Evolutionary conservation across 2,329 filamentous ascomycete genomes (phyloP), one percentile per base, ranked within the genome.

Genomic region (Colletotrichum destructivum): DNA sequence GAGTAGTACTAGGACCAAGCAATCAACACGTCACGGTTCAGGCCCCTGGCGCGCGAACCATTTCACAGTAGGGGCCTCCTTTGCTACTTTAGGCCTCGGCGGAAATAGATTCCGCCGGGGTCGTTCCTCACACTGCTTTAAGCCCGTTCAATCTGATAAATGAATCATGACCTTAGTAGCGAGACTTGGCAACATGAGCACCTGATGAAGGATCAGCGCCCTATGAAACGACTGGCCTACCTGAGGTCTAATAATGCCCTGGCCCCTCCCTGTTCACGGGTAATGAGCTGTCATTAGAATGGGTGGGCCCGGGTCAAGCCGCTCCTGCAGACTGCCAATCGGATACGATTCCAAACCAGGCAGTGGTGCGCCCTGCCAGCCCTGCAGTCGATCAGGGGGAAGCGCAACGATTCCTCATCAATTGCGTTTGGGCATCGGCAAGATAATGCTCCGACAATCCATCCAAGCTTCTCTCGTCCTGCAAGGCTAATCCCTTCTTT

Each of bases 381-480:
- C 55, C 21, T 44, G 31, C 26, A 21, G 57, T 47, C 66, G 59
- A 68, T 68, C 66, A 68, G 66, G 66, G 65, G 66, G 5, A 54
- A 42, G 40, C 26, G 23, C 42, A 31, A 40, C 59, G 65, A 40
- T 56, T 31, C 49, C 26, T 54, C 2, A 57, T 59, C 55, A 59
- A 12, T 60, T 35, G 2, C 8, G 31, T 42, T 40, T 51, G 47
- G 21, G 47, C 47, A 51, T 51, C 47, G 47, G 47, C n/a, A n/a
- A 21, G 1, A 23, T 23, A 51, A 51, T 51, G 40, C 40, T 44
- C 40, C 40, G 40, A 44, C 40, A 44, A 44, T 35, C 57, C 21
- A 2, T 12, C 42, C 63, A 61, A 66, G 49, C 49, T 56, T 63
- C 38, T 55, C 65, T 49, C 44, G 4, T 66, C 59, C 66, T 56